Evolutionary conservation across 2,329 filamentous ascomycete species (phyloP), one percentile per base, ranked within the genome.

Genomic region (Penicillium sp.): DNA sequence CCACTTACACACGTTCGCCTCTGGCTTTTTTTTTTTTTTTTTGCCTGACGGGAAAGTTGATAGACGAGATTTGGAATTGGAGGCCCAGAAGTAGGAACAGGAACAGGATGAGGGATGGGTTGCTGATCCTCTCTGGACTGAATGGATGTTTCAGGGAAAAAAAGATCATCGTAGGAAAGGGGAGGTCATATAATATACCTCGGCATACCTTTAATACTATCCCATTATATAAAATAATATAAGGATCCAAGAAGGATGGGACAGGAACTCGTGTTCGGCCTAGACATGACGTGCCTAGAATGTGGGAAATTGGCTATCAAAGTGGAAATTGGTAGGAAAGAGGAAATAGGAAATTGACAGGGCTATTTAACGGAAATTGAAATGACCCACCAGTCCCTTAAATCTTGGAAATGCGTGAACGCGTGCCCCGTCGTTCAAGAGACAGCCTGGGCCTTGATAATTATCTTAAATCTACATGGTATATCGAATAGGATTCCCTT

Each of bases 331-430:
- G n/a, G n/a, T 4, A n/a, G 34, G 43, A 31, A 29, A 45, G 29
- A 43, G 39, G 39, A 33, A 33, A 33, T 33, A n/a, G 34, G 41
- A 45, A 31, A 45, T 31, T 45, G 43, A 45, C 43, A 44, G 40
- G 40, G 23, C 16, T 27, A n/a, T 29, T 5, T 10, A 19, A n/a
- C 16, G n/a, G 25, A 50, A 29, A 23, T 27, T 36, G 16, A n/a
- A 43, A 10, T 16, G 34, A 50, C 57, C 63, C 63, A 65, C 63
- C 33, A 21, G 55, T 60, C 63, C 63, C 63, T 65, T 62, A 65
- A 64, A 63, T 62, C 59, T 63, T 50, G 53, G 53, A 43, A 57
- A 59, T 53, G 36, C 53, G 51, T 52, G 50, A 44, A 43, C 39
- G 21, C 25, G 44, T 55, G 43, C 54, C 60, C 58, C 58, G 60